Percentiles rank a stretch among this genome's conserved stretches.
These are phyloP conservation scores for Neoarthrinium moseri DNA, from an alignment of 2,329 filamentous ascomycete species.

Conservation along the genomic window DNA sequence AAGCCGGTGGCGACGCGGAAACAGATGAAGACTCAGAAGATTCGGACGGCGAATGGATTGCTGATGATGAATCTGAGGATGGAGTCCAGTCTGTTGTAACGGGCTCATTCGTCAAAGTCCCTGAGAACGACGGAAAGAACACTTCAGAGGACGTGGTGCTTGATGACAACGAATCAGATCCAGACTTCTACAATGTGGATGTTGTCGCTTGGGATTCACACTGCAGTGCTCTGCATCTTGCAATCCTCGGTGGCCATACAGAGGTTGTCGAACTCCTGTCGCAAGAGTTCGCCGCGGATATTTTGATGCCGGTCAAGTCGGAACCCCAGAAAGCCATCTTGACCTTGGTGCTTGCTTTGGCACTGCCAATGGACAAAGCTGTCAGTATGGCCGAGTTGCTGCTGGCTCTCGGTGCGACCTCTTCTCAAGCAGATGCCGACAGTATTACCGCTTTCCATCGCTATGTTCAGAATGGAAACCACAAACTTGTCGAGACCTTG, in stretches of 20 bases:
- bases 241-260: constrained; percentile 70
- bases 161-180: constrained; percentile 63
- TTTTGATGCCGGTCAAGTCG: constrained; percentile 71
- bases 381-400: constrained; percentile 64
- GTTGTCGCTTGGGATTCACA: constrained; percentile 77
- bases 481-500: constrained; percentile 47
- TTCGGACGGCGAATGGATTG: constrained; percentile 46
- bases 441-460: constrained; percentile 67
- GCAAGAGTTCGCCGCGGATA: constrained; percentile 73
- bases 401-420: constrained; percentile 69
- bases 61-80: constrained; percentile 48
- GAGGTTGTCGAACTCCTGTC: constrained; percentile 69
- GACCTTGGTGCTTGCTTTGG: constrained; percentile 66
- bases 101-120: constrained; percentile 74
- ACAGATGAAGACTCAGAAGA: constrained; percentile 32
- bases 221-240: constrained; percentile 73
- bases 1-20: constrained; percentile 25
- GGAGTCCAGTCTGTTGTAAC: constrained; percentile 56
- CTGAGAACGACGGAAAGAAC: constrained; percentile 37
- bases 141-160: constrained; percentile 37
- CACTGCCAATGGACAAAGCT: constrained; percentile 62
- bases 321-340: constrained; percentile 61
- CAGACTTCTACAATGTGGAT: constrained; percentile 79
- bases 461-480: constrained; percentile 52
- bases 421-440: constrained; percentile 67